Evolutionary conservation across 1,284 basidiomycete genomes (phyloP), one percentile per base, ranked within the genome.

Genomic region (Phenoliferia sp.): DNA sequence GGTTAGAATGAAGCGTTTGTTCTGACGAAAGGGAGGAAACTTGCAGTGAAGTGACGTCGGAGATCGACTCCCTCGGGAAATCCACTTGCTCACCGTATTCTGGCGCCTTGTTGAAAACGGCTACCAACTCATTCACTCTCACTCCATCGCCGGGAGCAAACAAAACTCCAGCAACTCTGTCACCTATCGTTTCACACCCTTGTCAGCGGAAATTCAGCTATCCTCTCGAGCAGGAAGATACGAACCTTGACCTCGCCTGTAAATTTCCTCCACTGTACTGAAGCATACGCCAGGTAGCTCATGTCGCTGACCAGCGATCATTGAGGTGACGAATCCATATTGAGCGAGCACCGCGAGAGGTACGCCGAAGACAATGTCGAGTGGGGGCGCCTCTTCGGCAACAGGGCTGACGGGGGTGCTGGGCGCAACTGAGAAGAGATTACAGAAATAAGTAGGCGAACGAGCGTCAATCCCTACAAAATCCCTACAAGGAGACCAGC

Each of bases 41-140:
- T 55, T 1, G 78, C 28, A 89, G 80, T 0, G 84, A 85, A 73
- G 85, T 86, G 35, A 88, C 80, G 72, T 87, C 84, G 5, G 84
- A 79, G 58, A 84, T 85, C 0, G 82, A 78, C 72, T 87, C 85
- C 26, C 81, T 78, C n/a, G 81, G 80, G 52, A 88, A 81, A 59
- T 73, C 76, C 54, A 77, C 74, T 7, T 76, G 66, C 22, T 78
- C 74, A 19, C 80, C 80, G 60, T 80, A 81, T 28, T 77, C 72
- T 0, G 79, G 78, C 4, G 75, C 70, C 2, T 72, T 56, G 62
- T 78, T 77, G 73, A 76, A 80, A 31, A 75, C 69, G 36, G 75
- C 74, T n/a, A 76, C 74, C n/a, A 80, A 74, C 52, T 77, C 70
- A 17, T 74, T 69, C 17, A 79, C 74, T 3, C n/a, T n/a, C n/a